Conservation (phyloP, 495 filamentous ascomycete species). For the Trichoderma erinaceum region DNA sequence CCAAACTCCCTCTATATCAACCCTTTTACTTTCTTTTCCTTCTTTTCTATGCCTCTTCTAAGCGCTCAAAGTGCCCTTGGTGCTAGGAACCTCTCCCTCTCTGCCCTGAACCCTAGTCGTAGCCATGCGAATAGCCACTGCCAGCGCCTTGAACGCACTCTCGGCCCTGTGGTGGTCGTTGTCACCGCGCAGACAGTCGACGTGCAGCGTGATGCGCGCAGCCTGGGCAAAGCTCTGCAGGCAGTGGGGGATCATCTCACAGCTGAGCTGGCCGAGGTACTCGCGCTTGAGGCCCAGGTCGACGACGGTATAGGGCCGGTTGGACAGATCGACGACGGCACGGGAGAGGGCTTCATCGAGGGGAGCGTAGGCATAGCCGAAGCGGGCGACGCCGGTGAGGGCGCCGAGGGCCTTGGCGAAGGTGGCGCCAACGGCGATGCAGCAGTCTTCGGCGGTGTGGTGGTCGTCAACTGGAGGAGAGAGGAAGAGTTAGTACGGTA, state of each 20-base stretch:
- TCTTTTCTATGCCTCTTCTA: constrained; percentile 18
- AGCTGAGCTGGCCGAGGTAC: constrained; percentile 87
- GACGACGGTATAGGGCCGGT: constrained; percentile 77
- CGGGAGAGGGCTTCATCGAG: constrained; percentile 93
- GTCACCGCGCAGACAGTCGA: constrained; percentile 77
- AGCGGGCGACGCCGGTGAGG: constrained; percentile 75
- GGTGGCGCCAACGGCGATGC: constrained; percentile 80
- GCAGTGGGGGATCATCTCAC: constrained; percentile 96
- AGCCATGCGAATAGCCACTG: constrained; percentile 72
- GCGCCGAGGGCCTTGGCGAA: constrained; percentile 72
- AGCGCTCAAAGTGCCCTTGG: constrained; percentile 72
- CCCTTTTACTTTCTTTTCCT: background rate
- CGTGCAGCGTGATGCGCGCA: constrained; percentile 86
- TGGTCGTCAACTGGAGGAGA: constrained; percentile 80
- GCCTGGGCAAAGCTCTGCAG: constrained; percentile 88
- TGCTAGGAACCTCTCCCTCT: constrained; percentile 89
- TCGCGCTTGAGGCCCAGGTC: constrained; percentile 77
- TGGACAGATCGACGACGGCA: constrained; percentile 90
- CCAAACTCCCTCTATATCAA: constrained; percentile 5
- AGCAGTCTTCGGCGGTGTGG: constrained; percentile 94
- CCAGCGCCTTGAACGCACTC: constrained; percentile 95
- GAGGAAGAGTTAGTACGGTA: background rate
- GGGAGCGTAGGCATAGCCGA: constrained; percentile 83
- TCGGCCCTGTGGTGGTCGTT: constrained; percentile 97
- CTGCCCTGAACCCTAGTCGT: constrained; percentile 65